Conservation (phyloP, 352 stramenopile genomes). For the Phytophthora fragariaefolia region DNA sequence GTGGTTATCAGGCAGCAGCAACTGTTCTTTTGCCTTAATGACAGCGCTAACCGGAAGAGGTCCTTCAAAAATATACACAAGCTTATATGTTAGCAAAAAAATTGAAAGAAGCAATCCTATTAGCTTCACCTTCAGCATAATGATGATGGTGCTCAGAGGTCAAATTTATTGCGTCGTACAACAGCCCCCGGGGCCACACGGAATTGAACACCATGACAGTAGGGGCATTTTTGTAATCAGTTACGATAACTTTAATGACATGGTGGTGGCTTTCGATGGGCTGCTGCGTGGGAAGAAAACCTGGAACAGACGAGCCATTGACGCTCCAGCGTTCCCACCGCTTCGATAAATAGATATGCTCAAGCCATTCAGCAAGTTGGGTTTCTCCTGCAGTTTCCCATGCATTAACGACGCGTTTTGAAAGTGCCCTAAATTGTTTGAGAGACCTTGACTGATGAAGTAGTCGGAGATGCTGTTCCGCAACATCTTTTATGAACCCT, state of each 20-base stretch:
- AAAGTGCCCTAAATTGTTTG: constrained; percentile 3
- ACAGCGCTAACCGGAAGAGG: not conserved
- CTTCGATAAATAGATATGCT: not conserved
- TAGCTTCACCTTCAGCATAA: not conserved
- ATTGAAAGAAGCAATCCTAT: not conserved
- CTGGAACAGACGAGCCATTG: constrained; percentile 2
- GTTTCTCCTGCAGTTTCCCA: not conserved
- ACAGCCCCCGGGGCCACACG: not conserved
- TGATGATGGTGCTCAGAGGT: not conserved
- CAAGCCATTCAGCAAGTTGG: not conserved
- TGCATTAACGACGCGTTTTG: not conserved
- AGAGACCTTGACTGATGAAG: not conserved
- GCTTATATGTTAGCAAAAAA: not conserved
- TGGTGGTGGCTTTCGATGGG: constrained; percentile 6
- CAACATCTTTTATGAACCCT: constrained; percentile 2
- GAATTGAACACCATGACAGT: constrained; percentile 1
- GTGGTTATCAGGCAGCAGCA: not conserved
- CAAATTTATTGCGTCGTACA: not conserved
- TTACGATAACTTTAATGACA: constrained; percentile 12
- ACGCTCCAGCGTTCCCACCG: constrained; percentile 8
- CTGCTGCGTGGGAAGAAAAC: not conserved
- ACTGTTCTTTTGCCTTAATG: not conserved
- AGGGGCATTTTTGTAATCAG: constrained; percentile 7
- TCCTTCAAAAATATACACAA: not conserved
- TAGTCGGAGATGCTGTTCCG: not conserved